phyloP scores from a whole-genome alignment of 352 stramenopile genomes.

The Globisporangium splendens region DNA sequence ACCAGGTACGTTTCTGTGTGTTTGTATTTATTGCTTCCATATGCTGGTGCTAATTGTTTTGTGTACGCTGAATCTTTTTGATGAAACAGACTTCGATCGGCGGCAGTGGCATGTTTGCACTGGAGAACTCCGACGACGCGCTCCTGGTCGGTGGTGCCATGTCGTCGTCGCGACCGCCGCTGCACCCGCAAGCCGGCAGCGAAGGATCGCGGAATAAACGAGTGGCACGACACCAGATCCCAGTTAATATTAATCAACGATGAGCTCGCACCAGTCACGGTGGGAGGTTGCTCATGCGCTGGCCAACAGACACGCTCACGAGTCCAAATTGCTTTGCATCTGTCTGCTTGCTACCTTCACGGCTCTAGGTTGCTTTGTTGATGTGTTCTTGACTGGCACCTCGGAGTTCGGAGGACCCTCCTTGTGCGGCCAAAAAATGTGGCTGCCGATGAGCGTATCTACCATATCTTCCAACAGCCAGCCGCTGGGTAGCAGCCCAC shows the following conservation, averaged over 20 bases:
- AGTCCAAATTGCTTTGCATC: too few relatives aligned
- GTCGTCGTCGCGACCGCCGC: constrained; percentile 29
- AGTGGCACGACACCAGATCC: constrained; percentile 57
- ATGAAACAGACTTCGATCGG: background rate
- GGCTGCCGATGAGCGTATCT: too few relatives aligned
- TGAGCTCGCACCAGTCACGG: background rate
- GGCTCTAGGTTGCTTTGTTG: too few relatives aligned
- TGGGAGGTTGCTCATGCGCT: background rate
- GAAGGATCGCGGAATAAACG: constrained; percentile 79
- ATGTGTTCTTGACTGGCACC: too few relatives aligned
- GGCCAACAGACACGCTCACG: too few relatives aligned
- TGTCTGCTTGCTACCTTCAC: too few relatives aligned
- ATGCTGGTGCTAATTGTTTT: too few relatives aligned
- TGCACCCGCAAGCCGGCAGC: constrained; percentile 27
- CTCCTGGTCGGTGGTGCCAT: background rate
- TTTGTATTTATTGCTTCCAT: background rate
- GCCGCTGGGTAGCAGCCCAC: too few relatives aligned
- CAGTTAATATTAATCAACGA: constrained; percentile 50
- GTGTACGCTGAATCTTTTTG: too few relatives aligned
- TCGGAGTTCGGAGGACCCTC: too few relatives aligned
- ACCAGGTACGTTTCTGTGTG: constrained; percentile 25
- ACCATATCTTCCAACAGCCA: too few relatives aligned
- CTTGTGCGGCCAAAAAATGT: too few relatives aligned
- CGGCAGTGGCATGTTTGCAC: background rate
- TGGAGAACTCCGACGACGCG: constrained; percentile 15